Percentiles rank a stretch among this genome's conserved stretches.
Conservation (phyloP, 352 stramenopile genomes). For the Globisporangium echinulatum region DNA sequence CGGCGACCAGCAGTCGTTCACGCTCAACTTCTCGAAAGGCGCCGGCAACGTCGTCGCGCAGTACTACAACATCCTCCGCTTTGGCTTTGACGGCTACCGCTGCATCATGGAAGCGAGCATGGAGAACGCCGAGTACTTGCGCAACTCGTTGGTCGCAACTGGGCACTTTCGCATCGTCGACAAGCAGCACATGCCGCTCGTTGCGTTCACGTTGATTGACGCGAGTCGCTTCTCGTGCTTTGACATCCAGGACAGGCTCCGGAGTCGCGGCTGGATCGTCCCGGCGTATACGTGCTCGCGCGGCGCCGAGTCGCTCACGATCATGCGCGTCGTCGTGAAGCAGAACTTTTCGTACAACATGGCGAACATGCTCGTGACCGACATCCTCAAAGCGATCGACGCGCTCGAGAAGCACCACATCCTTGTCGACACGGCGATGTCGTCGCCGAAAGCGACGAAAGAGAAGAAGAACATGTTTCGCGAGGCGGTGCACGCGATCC, state of each 20-base stretch:
- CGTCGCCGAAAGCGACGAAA: slow-evolving; percentile 50
- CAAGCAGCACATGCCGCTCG: slow-evolving; percentile 88
- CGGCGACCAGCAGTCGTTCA: slow-evolving; percentile 88
- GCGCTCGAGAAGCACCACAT: slow-evolving; percentile 74
- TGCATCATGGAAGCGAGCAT: slow-evolving; percentile 88
- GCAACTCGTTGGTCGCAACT: slow-evolving; percentile 62
- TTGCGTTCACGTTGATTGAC: slow-evolving; percentile 83
- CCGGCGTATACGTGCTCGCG: slow-evolving; percentile 86
- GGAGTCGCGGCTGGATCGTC: slow-evolving; percentile 84
- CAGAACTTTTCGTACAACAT: slow-evolving; percentile 88
- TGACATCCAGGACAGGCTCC: slow-evolving; percentile 88
- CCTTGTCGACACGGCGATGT: slow-evolving; percentile 68
- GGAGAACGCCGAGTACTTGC: slow-evolving; percentile 78
- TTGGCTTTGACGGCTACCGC: slow-evolving; percentile 87
- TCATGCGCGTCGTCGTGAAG: slow-evolving; percentile 90
- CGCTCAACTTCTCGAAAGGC: slow-evolving; percentile 92
- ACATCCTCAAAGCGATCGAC: slow-evolving; percentile 83
- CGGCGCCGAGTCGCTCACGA: slow-evolving; percentile 74
- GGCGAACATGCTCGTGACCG: slow-evolving; percentile 83
- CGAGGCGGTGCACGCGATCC: slow-evolving; percentile 61
- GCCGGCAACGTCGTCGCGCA: slow-evolving; percentile 86
- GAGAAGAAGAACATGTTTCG: slow-evolving; percentile 52
- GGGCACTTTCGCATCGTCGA: slow-evolving; percentile 87
- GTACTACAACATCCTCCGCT: slow-evolving; percentile 92
- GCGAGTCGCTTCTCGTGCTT: slow-evolving; percentile 82